Conservation (phyloP, 1,284 basidiomycete species). For the Afroboletus lepidellus region DNA sequence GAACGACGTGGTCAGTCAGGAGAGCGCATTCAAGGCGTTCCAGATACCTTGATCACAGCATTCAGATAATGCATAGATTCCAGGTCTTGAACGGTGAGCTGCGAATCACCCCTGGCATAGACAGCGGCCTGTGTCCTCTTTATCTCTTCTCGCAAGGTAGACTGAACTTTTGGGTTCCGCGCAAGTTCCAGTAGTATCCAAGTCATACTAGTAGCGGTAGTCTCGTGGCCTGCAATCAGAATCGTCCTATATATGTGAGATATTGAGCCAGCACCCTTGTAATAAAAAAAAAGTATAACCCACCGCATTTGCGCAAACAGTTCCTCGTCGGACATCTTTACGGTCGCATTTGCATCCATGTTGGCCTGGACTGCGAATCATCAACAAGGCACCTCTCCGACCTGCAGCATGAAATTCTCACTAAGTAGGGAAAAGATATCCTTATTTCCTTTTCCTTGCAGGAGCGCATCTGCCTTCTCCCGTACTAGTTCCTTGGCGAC, state of each 20-base stretch:
- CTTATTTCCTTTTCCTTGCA: constrained; percentile 30
- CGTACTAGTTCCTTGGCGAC: constrained; percentile 41
- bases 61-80: constrained; percentile 42
- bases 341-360: constrained; percentile 41
- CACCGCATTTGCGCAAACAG: not conserved
- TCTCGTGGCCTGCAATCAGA: constrained; percentile 24
- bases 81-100: constrained; percentile 44
- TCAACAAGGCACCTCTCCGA: not conserved
- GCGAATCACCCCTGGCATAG: constrained; percentile 37
- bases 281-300: not conserved
- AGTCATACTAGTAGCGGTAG: constrained; percentile 41
- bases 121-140: constrained; percentile 32
- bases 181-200: constrained; percentile 43
- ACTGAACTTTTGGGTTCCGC: constrained; percentile 37
- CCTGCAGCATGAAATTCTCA: constrained; percentile 15
- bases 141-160: constrained; percentile 42
- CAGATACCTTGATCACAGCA: not conserved
- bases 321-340: constrained; percentile 44
- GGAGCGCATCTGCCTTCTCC: constrained; percentile 39
- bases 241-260: constrained; percentile 13
- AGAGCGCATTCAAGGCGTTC: not conserved
- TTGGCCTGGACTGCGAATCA: constrained; percentile 49
- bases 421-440: constrained; percentile 45
- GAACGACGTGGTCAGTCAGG: not conserved
- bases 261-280: constrained; percentile 17